These are phyloP conservation scores for Polysphondylium violaceum DNA, from an alignment of 78 protist genomes.

Conservation along the genomic window DNA sequence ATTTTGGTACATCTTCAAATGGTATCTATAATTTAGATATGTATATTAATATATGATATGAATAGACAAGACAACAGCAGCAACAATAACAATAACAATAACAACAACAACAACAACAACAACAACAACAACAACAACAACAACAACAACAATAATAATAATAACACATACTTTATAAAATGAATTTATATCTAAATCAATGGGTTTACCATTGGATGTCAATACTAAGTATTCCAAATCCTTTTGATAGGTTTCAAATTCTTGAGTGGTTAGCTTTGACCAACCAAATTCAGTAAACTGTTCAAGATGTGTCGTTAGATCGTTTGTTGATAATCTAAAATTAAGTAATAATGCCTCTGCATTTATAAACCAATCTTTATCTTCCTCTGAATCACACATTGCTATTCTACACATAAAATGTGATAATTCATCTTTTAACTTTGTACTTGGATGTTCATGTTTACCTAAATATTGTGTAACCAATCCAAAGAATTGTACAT, in stretches of 20 bases:
- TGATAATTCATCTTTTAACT: constrained; percentile 45
- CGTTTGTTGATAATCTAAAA: not conserved
- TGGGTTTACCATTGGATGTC: not conserved
- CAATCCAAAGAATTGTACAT: not conserved
- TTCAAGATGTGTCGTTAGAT: not conserved
- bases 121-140: not conserved
- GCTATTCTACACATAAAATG: constrained; percentile 51
- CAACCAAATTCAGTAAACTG: constrained; percentile 40
- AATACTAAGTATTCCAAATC: constrained; percentile 1
- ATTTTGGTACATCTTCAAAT: constrained; percentile 45
- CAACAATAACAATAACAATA: not conserved
- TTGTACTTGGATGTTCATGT: not conserved
- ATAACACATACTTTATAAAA: constrained; percentile 5
- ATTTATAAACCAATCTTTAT: constrained; percentile 48
- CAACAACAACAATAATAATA: not conserved
- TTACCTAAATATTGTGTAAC: not conserved
- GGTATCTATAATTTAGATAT: constrained; percentile 18
- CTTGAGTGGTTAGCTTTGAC: constrained; percentile 1
- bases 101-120: not conserved
- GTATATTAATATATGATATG: not conserved
- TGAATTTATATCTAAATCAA: not conserved
- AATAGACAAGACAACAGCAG: not conserved
- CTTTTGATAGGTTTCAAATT: not conserved
- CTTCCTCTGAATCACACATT: constrained; percentile 40
- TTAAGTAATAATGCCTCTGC: constrained; percentile 2